A percentile compares a stretch with the other conserved stretches of the same genome.
These are phyloP conservation scores for Rhodotorula mucilaginosa DNA, from an alignment of 1,284 basidiomycete genomes.

Conservation along the genomic window DNA sequence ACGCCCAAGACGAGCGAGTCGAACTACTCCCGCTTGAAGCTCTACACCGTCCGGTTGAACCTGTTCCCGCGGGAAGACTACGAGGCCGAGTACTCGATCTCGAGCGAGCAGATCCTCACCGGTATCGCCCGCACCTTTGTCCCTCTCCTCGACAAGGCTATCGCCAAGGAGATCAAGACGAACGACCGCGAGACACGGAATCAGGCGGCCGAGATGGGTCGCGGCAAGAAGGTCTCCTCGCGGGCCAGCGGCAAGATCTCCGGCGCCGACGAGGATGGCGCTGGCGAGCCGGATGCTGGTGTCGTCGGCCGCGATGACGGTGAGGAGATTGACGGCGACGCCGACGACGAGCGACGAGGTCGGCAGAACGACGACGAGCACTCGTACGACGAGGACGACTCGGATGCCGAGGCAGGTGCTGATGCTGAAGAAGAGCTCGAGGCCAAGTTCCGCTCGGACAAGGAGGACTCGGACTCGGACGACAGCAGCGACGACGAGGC, in stretches of 20 bases:
- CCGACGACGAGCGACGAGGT: constrained; percentile 54
- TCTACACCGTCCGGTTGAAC: constrained; percentile 76
- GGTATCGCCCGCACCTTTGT: constrained; percentile 77
- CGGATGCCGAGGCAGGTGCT: constrained; percentile 42
- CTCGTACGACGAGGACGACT: constrained; percentile 51
- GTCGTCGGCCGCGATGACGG: constrained; percentile 45
- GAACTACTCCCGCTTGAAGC: constrained; percentile 63
- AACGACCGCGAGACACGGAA: constrained; percentile 74
- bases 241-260: constrained; percentile 16
- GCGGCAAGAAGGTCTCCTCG: constrained; percentile 29
- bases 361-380: constrained; percentile 40
- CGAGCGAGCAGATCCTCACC: constrained; percentile 68
- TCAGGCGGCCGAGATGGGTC: constrained; percentile 59
- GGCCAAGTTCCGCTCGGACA: constrained; percentile 56
- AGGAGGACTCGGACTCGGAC: constrained; percentile 41
- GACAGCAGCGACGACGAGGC: constrained; percentile 41
- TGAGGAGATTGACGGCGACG: constrained; percentile 54
- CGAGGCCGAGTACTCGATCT: constrained; percentile 76
- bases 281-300: constrained; percentile 52
- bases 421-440: constrained; percentile 58
- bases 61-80: constrained; percentile 90
- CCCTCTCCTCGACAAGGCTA: constrained; percentile 78
- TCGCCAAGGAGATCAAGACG: constrained; percentile 80
- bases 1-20: constrained; percentile 61
- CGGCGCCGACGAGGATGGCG: constrained; percentile 33